These are phyloP conservation scores for Rutstroemia sp. DNA, from an alignment of 2,329 filamentous ascomycete species.

Conservation along the genomic window DNA sequence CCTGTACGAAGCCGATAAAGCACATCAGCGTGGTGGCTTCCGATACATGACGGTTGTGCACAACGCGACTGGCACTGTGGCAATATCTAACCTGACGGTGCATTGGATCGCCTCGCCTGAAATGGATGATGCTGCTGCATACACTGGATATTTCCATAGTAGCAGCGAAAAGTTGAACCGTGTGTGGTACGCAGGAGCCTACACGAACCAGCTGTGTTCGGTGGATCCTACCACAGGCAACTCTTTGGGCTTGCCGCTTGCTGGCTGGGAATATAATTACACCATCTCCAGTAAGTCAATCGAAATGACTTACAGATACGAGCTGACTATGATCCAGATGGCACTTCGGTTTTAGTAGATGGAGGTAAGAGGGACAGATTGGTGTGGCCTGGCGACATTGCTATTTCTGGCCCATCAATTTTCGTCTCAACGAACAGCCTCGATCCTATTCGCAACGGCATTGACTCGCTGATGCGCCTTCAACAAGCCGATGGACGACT, in stretches of 20 bases:
- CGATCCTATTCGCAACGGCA: constrained; percentile 40
- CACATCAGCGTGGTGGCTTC: constrained; percentile 42
- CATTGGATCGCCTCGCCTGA: constrained; percentile 33
- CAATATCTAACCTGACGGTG: constrained; percentile 28
- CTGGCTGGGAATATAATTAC: constrained; percentile 4
- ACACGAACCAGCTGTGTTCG: constrained; percentile 30
- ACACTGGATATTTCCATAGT: constrained; percentile 47
- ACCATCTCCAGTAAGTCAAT: constrained; percentile 1
- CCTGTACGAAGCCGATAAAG: constrained; percentile 33
- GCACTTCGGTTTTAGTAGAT: constrained; percentile 34
- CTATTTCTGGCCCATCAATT: constrained; percentile 46
- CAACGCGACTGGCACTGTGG: constrained; percentile 16
- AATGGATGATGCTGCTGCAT: constrained; percentile 34
- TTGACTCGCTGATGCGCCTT: constrained; percentile 29
- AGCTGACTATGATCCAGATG: neutral
- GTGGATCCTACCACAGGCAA: constrained; percentile 26
- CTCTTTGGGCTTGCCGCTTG: constrained; percentile 12
- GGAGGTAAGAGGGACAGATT: constrained; percentile 52
- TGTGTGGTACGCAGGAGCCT: constrained; percentile 43
- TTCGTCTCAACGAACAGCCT: constrained; percentile 48
- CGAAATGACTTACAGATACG: constrained; percentile 24
- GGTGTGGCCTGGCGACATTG: constrained; percentile 56
- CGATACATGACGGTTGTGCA: constrained; percentile 42
- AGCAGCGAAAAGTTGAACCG: constrained; percentile 43
- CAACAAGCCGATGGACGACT: constrained; percentile 18